Conservation (phyloP, 2,329 filamentous ascomycete species). For the Bipolaris zeicola region DNA sequence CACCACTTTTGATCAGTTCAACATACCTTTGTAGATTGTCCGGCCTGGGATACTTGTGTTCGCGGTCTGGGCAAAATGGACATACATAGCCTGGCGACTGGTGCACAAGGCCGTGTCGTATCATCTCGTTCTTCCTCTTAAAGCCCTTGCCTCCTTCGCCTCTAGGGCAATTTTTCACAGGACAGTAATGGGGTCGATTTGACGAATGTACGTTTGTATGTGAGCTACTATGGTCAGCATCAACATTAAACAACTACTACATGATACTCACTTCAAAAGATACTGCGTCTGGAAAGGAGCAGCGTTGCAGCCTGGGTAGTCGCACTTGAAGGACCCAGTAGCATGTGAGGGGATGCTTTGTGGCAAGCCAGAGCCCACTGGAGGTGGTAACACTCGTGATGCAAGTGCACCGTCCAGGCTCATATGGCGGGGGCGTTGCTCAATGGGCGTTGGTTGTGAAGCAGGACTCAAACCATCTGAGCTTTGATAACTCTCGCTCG, state of each 20-base stretch:
- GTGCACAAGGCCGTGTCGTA: conserved; percentile 84
- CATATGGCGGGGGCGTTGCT: conserved; percentile 34
- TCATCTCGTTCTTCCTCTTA: conserved; percentile 74
- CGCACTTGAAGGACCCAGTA: conserved; percentile 57
- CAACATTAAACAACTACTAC: neutral
- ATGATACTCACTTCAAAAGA: conserved; percentile 67
- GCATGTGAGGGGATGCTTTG: conserved; percentile 35
- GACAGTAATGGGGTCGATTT: conserved; percentile 67
- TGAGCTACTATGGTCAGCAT: conserved; percentile 54
- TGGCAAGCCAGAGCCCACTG: conserved; percentile 37
- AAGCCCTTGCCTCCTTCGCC: conserved; percentile 69
- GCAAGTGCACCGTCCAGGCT: conserved; percentile 40
- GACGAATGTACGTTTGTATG: conserved; percentile 73
- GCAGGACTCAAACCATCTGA: conserved; percentile 45
- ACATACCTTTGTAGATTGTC: conserved; percentile 91
- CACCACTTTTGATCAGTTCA: conserved; percentile 4
- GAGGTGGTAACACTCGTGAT: conserved; percentile 41
- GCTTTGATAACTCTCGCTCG: conserved; percentile 45
- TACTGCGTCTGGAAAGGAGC: conserved; percentile 77
- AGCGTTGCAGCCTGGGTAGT: conserved; percentile 69
- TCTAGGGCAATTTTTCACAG: conserved; percentile 62
- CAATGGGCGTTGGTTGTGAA: conserved; percentile 36
- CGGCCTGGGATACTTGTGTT: conserved; percentile 92
- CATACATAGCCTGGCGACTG: conserved; percentile 94
- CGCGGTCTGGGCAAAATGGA: conserved; percentile 90